These are phyloP conservation scores for Debaryomyces sp. DNA, from an alignment of 1,139 yeast species.

Conservation along the genomic window DNA sequence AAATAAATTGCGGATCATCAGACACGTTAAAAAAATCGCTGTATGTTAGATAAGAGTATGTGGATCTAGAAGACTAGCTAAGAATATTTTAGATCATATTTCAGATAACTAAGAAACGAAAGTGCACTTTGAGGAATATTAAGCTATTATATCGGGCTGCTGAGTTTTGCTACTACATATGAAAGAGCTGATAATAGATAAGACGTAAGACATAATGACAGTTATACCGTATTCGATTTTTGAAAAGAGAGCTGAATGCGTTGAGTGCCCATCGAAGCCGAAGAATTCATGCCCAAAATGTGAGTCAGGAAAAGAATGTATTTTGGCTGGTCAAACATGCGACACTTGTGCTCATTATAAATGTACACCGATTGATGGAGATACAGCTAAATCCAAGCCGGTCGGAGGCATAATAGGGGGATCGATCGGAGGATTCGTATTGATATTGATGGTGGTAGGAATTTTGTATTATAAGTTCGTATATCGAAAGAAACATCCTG, in stretches of 20 bases:
- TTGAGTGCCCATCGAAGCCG: slow-evolving; percentile 44
- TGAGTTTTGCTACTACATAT: neutral
- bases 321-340: slow-evolving; percentile 57
- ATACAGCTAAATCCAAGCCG: slow-evolving; percentile 20
- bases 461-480: slow-evolving; percentile 37
- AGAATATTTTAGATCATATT: neutral
- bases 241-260: slow-evolving; percentile 41
- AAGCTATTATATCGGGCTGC: neutral
- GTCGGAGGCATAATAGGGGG: slow-evolving; percentile 70
- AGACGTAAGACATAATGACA: neutral
- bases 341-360: slow-evolving; percentile 55
- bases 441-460: slow-evolving; percentile 36
- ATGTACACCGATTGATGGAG: slow-evolving; percentile 37
- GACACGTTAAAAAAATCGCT: slow-evolving; percentile 1
- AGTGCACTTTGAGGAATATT: too few species aligned
- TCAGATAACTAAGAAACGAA: neutral
- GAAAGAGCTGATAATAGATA: neutral
- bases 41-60: slow-evolving; percentile 5
- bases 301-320: slow-evolving; percentile 53
- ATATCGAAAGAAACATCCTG: slow-evolving; percentile 30
- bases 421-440: slow-evolving; percentile 54
- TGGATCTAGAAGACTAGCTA: neutral
- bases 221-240: slow-evolving; percentile 1
- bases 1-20: slow-evolving; percentile 1
- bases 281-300: slow-evolving; percentile 57